Base-by-base conservation (phyloP, 176 grass and related monocot species). In the Cocos nucifera region DNA sequence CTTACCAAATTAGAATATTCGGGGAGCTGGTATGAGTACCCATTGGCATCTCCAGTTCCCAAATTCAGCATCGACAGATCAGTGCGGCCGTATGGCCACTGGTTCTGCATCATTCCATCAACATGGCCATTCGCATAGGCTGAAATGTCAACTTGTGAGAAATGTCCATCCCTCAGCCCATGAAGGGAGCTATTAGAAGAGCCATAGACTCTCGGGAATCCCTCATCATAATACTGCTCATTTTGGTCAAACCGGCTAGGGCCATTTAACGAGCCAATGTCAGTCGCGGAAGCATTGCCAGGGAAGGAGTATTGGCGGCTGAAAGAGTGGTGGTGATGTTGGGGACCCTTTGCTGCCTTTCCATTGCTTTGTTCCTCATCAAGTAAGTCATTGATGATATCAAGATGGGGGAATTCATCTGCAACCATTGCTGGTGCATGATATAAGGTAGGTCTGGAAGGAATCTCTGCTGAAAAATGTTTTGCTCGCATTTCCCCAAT, bases 371-470 rank as follows among this genome's bases (percentile, higher is more conserved):
- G 83, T 74, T 89, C 90, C 62, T 86, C 87, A 48, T 86, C 90
- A 72, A 95, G 79, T 61, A 95, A 83, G 61, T 89, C 90, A 82
- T 95, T 86, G 68, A 89, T 95, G 62, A 95, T 95, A 71, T 86
- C 90, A 77, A 95, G 78, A 68, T 95, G 90, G 0, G 90, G 90
- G 50, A 95, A 95, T 62, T 95, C 90, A 59, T 95, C 82, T 8
- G 70, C 79, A 29, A 86, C 59, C 9, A 57, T 54, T 19, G 58
- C 59, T 71, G 50, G 19, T 49, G 57, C 66, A 29, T 69, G 58
- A 63, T 70, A n/a, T 25, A 59, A 59, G 15, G 60, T 14, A 71
- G 17, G 9, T 17, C 66, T 51, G 52, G 75, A 50, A 18, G 69
- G 49, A n/a, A 18, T 62, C 30, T 39, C 59, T 55, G 22, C 58